Evolutionary conservation across 371 early-diverging fungal species (phyloP).

Genomic region (Syncephalastrum contaminatum): DNA sequence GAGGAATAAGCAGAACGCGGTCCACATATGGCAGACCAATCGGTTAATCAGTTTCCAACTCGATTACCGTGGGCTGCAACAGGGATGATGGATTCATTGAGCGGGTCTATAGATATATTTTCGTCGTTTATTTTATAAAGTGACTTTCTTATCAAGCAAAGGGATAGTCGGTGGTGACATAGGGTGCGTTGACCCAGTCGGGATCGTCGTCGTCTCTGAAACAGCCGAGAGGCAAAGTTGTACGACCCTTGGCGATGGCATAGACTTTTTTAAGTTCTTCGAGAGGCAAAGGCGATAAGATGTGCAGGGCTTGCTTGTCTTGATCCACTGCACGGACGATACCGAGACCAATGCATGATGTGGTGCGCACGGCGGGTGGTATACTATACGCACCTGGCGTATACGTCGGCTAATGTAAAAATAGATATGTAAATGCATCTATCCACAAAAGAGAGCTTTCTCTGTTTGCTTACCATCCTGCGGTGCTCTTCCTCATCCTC

Average conservation of each 20-base stretch:
- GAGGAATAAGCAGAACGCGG: too few species aligned
- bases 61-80: too few species aligned
- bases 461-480: neutral
- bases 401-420: slow-evolving; percentile 11
- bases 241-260: slow-evolving; percentile 58
- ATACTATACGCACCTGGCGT: slow-evolving; percentile 21
- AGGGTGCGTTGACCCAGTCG: slow-evolving; percentile 35
- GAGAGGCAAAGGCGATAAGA: slow-evolving; percentile 64
- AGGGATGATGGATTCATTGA: too few species aligned
- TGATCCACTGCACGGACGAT: slow-evolving; percentile 75
- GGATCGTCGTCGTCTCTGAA: slow-evolving; percentile 27
- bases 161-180: too few species aligned
- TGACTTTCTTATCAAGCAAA: too few species aligned
- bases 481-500: neutral
- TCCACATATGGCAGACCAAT: too few species aligned
- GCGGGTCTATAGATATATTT: too few species aligned
- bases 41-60: too few species aligned
- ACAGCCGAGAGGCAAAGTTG: slow-evolving; percentile 33
- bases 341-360: slow-evolving; percentile 70
- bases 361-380: slow-evolving; percentile 49
- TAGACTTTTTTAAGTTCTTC: slow-evolving; percentile 53
- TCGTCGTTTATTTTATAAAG: too few species aligned
- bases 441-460: neutral
- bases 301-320: slow-evolving; percentile 48
- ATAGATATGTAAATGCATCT: neutral